Conservation (phyloP, 2,329 filamentous ascomycete species). For the Fusarium redolens region DNA sequence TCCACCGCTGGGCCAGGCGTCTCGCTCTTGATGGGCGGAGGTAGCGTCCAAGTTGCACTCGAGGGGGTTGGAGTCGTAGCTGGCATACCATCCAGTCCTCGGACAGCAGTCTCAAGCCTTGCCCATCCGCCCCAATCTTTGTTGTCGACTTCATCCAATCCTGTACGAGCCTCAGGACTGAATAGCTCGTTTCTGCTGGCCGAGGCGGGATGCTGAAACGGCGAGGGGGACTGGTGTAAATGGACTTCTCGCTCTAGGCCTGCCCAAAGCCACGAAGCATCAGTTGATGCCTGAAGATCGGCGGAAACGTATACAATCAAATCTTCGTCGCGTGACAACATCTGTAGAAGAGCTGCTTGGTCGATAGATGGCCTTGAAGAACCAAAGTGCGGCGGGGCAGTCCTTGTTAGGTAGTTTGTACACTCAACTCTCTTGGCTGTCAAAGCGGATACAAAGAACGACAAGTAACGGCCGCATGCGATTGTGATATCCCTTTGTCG, state of each 20-base stretch:
- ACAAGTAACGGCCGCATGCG: constrained; percentile 82
- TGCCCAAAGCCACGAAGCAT: constrained; percentile 87
- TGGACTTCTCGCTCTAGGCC: constrained; percentile 64
- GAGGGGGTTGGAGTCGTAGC: constrained; percentile 47
- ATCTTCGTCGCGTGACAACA: constrained; percentile 77
- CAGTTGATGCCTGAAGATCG: constrained; percentile 83
- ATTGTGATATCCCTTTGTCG: constrained; percentile 77
- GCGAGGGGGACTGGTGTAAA: constrained; percentile 38
- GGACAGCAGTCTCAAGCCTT: constrained; percentile 67
- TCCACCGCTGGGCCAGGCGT: constrained; percentile 43
- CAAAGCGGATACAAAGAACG: constrained; percentile 81
- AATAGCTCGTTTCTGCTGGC: constrained; percentile 53
- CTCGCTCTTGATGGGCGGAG: constrained; percentile 53
- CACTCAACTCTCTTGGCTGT: constrained; percentile 65
- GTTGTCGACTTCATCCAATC: constrained; percentile 66
- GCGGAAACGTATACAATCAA: constrained; percentile 86
- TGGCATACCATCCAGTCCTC: constrained; percentile 45
- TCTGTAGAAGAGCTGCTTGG: constrained; percentile 48
- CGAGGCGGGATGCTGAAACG: constrained; percentile 29
- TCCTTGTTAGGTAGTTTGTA: constrained; percentile 52
- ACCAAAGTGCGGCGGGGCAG: constrained; percentile 48
- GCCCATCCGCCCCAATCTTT: constrained; percentile 86
- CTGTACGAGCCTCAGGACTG: constrained; percentile 61
- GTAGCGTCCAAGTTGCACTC: constrained; percentile 50
- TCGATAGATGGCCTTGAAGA: constrained; percentile 48